A percentile compares a stretch with the other conserved stretches of the same genome.
Conservation (phyloP, 768 basidiomycete species). For the Mrakia hoshinonis region DNA sequence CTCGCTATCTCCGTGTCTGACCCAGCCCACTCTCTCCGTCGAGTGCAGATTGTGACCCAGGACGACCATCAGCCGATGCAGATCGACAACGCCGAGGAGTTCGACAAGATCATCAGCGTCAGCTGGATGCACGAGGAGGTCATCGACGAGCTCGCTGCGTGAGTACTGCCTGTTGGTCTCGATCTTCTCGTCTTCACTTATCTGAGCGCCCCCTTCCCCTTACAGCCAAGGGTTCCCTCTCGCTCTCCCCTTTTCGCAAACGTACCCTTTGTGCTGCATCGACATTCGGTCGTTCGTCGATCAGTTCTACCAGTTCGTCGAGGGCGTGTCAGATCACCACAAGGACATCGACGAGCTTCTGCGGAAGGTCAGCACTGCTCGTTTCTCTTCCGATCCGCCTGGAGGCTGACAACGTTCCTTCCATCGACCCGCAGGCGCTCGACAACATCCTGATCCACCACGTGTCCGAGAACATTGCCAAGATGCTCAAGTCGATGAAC, state of each 20-base stretch:
- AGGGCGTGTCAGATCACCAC: slow-evolving; percentile 86
- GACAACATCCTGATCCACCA: slow-evolving; percentile 65
- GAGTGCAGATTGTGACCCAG: slow-evolving; percentile 68
- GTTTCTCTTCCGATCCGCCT: not conserved
- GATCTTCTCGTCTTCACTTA: no score
- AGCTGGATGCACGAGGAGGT: slow-evolving; percentile 75
- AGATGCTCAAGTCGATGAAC: slow-evolving; percentile 62
- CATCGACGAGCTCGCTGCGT: slow-evolving; percentile 46
- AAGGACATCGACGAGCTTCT: slow-evolving; percentile 84
- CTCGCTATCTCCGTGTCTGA: not conserved
- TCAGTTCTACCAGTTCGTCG: slow-evolving; percentile 92
- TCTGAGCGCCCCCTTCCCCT: slow-evolving; percentile 28
- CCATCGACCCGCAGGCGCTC: slow-evolving; percentile 54
- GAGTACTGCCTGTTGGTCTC: slow-evolving; percentile 22
- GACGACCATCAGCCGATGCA: slow-evolving; percentile 90
- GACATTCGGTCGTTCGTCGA: slow-evolving; percentile 83
- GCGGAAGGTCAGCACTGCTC: slow-evolving; percentile 56
- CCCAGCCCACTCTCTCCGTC: not conserved
- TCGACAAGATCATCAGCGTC: slow-evolving; percentile 62
- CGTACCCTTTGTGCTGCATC: slow-evolving; percentile 89
- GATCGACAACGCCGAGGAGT: slow-evolving; percentile 50
- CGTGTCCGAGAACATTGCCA: slow-evolving; percentile 66
- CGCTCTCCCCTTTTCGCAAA: slow-evolving; percentile 84
- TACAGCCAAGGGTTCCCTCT: slow-evolving; percentile 57
- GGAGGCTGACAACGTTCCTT: not conserved